phyloP scores from a whole-genome alignment of 176 grass and related monocot genomes.

The Guadua angustifolia region DNA sequence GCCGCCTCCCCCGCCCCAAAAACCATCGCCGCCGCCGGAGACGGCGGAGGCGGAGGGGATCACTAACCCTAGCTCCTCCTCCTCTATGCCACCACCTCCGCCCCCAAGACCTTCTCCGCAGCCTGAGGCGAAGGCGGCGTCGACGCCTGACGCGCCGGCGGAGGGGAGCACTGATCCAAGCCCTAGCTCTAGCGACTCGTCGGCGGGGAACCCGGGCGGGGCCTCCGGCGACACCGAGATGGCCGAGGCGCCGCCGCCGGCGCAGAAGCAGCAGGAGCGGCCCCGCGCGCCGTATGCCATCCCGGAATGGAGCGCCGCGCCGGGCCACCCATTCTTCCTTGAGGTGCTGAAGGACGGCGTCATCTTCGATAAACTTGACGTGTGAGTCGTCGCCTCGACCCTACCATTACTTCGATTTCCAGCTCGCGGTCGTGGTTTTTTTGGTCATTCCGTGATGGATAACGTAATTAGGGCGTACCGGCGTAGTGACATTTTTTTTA shows the following conservation, averaged over 20 bases:
- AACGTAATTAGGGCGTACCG: not conserved
- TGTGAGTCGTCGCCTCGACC: slow-evolving; percentile 50
- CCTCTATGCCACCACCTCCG: slow-evolving; percentile 37
- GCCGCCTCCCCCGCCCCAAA: slow-evolving; percentile 16
- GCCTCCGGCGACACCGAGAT: slow-evolving; percentile 19
- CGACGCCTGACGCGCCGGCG: not conserved
- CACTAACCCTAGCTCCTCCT: slow-evolving; percentile 39
- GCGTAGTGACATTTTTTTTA: not conserved
- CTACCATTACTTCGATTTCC: not conserved
- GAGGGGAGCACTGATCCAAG: slow-evolving; percentile 41
- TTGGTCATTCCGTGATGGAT: not conserved
- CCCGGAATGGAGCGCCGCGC: slow-evolving; percentile 78
- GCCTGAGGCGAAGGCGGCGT: not conserved
- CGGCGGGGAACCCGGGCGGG: not conserved
- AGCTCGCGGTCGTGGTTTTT: not conserved
- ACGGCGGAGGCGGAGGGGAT: slow-evolving; percentile 19
- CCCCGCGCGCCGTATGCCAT: slow-evolving; percentile 69
- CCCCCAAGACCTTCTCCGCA: slow-evolving; percentile 3
- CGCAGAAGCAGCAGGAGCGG: slow-evolving; percentile 38
- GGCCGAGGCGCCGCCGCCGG: slow-evolving; percentile 37
- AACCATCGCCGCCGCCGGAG: slow-evolving; percentile 25
- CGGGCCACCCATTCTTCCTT: slow-evolving; percentile 75
- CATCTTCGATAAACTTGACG: slow-evolving; percentile 78
- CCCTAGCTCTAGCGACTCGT: slow-evolving; percentile 37
- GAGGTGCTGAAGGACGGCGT: slow-evolving; percentile 91